phyloP scores from a whole-genome alignment of 2,329 filamentous ascomycete genomes.

The Botrytis squamosa region DNA sequence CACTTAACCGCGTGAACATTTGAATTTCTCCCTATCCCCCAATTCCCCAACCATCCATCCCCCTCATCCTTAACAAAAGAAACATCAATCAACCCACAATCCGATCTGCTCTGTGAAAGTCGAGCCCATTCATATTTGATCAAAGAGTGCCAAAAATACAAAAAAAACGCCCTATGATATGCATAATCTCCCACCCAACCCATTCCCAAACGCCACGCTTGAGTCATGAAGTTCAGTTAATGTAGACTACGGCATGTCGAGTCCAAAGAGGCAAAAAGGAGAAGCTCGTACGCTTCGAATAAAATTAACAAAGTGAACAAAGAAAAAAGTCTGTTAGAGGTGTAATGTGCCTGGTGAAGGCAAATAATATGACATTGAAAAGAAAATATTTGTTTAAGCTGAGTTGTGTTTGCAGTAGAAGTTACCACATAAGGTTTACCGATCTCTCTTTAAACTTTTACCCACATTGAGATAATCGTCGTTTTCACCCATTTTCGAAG shows the following conservation, averaged over 20 bases:
- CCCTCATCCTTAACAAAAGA: background rate
- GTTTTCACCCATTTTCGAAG: background rate
- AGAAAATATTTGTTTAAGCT: background rate
- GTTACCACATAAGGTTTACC: background rate
- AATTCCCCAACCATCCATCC: background rate
- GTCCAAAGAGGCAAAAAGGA: background rate
- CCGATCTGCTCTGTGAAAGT: background rate
- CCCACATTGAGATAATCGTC: slow-evolving; percentile 1
- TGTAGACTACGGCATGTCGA: background rate
- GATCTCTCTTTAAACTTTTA: background rate
- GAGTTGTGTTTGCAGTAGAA: background rate
- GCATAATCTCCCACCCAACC: background rate
- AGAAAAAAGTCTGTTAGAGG: slow-evolving; percentile 3
- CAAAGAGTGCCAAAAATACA: background rate
- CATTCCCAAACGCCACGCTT: slow-evolving; percentile 18
- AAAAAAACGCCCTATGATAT: slow-evolving; percentile 15
- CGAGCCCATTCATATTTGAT: background rate
- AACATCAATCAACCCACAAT: background rate
- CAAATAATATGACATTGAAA: slow-evolving; percentile 21
- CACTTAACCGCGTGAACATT: background rate
- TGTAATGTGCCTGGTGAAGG: slow-evolving; percentile 10
- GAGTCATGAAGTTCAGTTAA: slow-evolving; percentile 10
- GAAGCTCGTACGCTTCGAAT: background rate
- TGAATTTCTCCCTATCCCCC: background rate
- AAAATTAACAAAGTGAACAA: slow-evolving; percentile 8